Evolutionary conservation across 257 asterid species (phyloP).

Genomic region (Henckelia pumila): DNA sequence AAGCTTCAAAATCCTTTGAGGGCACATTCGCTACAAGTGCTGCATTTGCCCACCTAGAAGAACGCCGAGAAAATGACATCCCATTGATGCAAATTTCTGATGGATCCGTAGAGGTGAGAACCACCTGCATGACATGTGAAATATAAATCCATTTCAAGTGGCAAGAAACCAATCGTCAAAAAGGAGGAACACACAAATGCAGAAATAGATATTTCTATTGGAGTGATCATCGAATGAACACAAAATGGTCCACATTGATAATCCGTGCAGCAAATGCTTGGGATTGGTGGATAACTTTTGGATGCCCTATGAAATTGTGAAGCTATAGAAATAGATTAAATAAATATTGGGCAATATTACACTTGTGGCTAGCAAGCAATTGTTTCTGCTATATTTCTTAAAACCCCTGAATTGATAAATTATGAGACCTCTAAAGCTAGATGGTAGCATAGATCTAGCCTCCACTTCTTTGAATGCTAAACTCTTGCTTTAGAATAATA

Average conservation of each 20-base stretch:
- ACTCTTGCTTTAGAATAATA: not conserved
- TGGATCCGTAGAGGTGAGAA: conserved; percentile 85
- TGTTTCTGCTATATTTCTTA: too few species aligned
- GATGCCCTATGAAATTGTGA: too few species aligned
- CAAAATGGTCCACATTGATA: not conserved
- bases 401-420: too few species aligned
- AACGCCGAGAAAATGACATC: conserved; percentile 90
- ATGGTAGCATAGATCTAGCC: too few species aligned
- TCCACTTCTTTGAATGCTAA: not conserved
- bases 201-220: not conserved
- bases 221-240: conserved; percentile 12
- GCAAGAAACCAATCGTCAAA: conserved; percentile 1
- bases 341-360: too few species aligned
- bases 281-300: not conserved
- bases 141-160: conserved; percentile 12
- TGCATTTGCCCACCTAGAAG: conserved; percentile 96
- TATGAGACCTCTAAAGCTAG: too few species aligned
- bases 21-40: conserved; percentile 81
- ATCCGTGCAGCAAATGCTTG: not conserved
- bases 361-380: too few species aligned
- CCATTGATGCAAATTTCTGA: conserved; percentile 91
- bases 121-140: conserved; percentile 65
- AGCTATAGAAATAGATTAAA: too few species aligned
- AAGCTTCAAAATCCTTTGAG: conserved; percentile 66
- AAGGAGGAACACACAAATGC: not conserved